Evolutionary conservation across 2,329 filamentous ascomycete species (phyloP).

Genomic region (Penicillium sclerotiorum): DNA sequence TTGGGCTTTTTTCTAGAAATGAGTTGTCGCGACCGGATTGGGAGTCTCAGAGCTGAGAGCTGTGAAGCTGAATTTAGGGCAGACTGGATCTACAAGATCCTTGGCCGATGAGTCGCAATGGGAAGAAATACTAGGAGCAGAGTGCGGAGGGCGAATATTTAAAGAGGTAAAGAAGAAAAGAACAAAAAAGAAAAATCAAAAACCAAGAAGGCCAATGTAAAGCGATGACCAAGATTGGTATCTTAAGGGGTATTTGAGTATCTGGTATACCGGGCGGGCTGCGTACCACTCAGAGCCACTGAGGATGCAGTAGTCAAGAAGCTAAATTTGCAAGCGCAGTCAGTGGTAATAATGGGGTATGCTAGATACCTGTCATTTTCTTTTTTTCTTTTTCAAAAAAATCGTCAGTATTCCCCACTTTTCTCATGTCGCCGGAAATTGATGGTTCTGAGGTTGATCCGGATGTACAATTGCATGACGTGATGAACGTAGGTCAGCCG

Average conservation of each 20-base stretch:
- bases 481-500: conserved; percentile 11
- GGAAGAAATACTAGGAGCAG: background rate
- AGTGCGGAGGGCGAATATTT: background rate
- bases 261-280: conserved; percentile 9
- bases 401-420: background rate
- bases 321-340: background rate
- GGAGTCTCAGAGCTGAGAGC: no score
- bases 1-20: background rate
- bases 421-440: conserved; percentile 1
- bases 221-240: conserved; percentile 6
- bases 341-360: conserved; percentile 14
- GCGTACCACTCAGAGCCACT: background rate
- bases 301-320: background rate
- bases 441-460: conserved; percentile 15
- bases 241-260: no score
- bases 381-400: no score
- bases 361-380: conserved; percentile 11
- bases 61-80: background rate
- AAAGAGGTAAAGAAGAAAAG: conserved; percentile 6
- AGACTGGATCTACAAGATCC: conserved; percentile 13
- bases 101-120: conserved; percentile 1
- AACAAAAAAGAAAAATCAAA: conserved; percentile 7
- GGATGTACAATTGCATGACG: conserved; percentile 19
- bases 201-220: conserved; percentile 4
- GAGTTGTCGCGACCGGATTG: background rate